A percentile compares a stretch with the other conserved stretches of the same genome.
phyloP scores from a whole-genome alignment of 495 filamentous ascomycete genomes.

The Xylaria nigripes region DNA sequence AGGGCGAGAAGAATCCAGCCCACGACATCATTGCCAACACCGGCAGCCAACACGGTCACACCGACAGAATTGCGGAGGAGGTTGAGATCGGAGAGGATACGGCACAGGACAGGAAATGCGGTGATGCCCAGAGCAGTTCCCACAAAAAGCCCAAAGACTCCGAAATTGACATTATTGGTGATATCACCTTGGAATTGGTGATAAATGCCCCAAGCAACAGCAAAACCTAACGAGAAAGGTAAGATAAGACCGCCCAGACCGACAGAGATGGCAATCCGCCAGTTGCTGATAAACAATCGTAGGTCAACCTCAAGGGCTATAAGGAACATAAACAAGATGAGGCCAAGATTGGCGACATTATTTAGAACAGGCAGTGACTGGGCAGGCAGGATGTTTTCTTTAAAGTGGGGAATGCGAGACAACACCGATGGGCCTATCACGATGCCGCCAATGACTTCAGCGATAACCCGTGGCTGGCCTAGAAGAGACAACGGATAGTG shows the following conservation, averaged over 20 bases:
- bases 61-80: conserved; percentile 78
- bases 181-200: conserved; percentile 65
- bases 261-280: conserved; percentile 75
- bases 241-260: conserved; percentile 79
- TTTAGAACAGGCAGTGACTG: conserved; percentile 65
- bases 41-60: conserved; percentile 84
- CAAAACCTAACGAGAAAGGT: conserved; percentile 61
- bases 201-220: conserved; percentile 81
- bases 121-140: conserved; percentile 94
- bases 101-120: conserved; percentile 90
- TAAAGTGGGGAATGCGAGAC: conserved; percentile 77
- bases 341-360: conserved; percentile 81
- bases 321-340: conserved; percentile 86
- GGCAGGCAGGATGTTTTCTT: conserved; percentile 64
- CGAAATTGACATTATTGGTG: conserved; percentile 60
- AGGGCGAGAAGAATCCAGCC: conserved; percentile 93
- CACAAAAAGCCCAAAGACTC: conserved; percentile 84
- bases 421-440: conserved; percentile 81
- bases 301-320: conserved; percentile 91
- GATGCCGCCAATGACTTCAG: conserved; percentile 91
- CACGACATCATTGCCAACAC: conserved; percentile 90
- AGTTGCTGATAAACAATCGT: conserved; percentile 75
- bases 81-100: conserved; percentile 89
- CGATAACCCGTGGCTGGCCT: conserved; percentile 87
- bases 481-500: conserved; percentile 70